phyloP scores from a whole-genome alignment of 2,329 filamentous ascomycete species.

The Phyllosticta capitalensis region DNA sequence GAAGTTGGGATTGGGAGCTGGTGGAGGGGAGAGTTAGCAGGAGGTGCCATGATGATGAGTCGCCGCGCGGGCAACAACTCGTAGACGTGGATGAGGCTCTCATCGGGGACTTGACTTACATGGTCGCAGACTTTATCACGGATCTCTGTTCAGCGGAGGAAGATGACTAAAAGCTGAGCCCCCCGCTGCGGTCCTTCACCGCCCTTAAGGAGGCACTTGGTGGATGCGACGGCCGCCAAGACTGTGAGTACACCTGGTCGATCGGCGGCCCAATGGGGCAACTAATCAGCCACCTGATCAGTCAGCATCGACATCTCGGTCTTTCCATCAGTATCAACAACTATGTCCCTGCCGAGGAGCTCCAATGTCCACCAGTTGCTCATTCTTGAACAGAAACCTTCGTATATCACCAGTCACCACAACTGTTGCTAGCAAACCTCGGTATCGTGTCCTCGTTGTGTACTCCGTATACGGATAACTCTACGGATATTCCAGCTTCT shows the following conservation, averaged over 20 bases:
- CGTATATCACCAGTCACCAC: too few relatives aligned
- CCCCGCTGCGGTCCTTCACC: neutral
- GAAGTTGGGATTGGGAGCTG: neutral
- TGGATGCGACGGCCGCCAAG: neutral
- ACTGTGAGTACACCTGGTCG: neutral
- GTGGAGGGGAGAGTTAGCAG: neutral
- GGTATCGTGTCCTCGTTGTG: too few relatives aligned
- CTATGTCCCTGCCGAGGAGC: too few relatives aligned
- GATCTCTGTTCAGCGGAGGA: neutral
- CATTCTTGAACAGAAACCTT: too few relatives aligned
- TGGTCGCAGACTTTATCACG: neutral
- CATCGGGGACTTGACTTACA: neutral
- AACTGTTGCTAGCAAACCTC: too few relatives aligned
- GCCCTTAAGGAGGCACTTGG: too few relatives aligned
- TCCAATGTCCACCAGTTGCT: too few relatives aligned
- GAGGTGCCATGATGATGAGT: neutral
- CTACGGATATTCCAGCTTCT: too few relatives aligned
- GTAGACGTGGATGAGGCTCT: neutral
- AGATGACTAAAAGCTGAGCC: neutral
- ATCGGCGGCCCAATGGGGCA: neutral
- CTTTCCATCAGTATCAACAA: neutral
- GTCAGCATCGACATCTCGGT: neutral
- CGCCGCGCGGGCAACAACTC: neutral
- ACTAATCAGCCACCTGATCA: neutral
- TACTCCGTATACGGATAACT: too few relatives aligned